Evolutionary conservation across 208 protist genomes (phyloP).

Genomic region (Leishmania amazonensis): DNA sequence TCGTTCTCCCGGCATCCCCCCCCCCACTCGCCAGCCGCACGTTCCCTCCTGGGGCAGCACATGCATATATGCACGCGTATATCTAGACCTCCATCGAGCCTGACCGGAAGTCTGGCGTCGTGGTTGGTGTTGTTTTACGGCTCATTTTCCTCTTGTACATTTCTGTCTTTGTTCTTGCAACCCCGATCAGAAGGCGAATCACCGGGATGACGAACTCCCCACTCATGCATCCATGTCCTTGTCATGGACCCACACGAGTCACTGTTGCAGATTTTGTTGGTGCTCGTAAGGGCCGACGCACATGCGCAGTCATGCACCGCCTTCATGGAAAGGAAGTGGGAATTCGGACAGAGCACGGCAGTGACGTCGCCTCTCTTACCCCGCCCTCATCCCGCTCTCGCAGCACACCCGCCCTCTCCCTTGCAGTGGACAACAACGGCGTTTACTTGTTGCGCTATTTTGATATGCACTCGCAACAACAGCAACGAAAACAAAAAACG

Average conservation of each 20-base stretch:
- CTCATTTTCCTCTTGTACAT: slow-evolving; percentile 16
- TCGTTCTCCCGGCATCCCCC: not conserved
- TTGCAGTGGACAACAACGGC: not conserved
- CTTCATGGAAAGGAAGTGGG: not conserved
- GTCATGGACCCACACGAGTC: not conserved
- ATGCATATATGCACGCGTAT: not conserved
- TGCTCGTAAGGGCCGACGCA: not conserved
- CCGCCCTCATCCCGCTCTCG: not conserved
- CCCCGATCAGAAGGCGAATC: not conserved
- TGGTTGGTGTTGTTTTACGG: not conserved
- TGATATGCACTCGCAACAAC: not conserved
- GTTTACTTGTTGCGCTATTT: not conserved
- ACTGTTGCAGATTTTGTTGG: not conserved
- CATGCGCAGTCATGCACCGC: not conserved
- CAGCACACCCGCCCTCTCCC: not conserved
- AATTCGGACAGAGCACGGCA: not conserved
- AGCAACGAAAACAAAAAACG: not conserved
- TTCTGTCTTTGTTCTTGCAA: not conserved
- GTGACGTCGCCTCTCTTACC: not conserved
- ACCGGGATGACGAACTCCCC: not conserved
- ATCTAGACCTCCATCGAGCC: not conserved
- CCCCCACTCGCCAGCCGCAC: too few species aligned
- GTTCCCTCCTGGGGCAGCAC: not conserved
- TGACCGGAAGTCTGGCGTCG: not conserved
- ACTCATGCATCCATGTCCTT: not conserved